Evolutionary conservation across 1,139 yeast species (phyloP).

Genomic region (Geotrichum fermentans): DNA sequence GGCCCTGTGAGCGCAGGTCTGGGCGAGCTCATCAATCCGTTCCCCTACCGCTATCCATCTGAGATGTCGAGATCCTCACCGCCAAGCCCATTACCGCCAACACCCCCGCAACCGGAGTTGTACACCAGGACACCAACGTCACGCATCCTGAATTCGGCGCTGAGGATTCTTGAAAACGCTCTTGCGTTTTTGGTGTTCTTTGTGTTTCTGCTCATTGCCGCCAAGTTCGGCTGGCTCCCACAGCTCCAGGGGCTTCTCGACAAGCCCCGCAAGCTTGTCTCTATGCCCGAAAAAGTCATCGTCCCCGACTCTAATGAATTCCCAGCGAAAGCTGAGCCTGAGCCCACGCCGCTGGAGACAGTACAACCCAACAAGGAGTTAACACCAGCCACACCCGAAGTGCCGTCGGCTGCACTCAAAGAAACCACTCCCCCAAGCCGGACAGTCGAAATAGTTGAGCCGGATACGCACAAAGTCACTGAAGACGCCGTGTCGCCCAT

Average conservation of each 20-base stretch:
- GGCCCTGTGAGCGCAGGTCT: slow-evolving; percentile 13
- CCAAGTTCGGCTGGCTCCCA: slow-evolving; percentile 42
- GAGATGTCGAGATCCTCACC: slow-evolving; percentile 20
- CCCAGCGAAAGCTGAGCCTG: not conserved
- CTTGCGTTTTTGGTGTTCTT: slow-evolving; percentile 42
- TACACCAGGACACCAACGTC: slow-evolving; percentile 23
- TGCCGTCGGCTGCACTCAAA: not conserved
- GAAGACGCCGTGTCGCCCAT: slow-evolving; percentile 16
- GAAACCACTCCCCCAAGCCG: not conserved
- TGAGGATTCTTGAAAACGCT: slow-evolving; percentile 47
- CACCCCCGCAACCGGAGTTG: slow-evolving; percentile 20
- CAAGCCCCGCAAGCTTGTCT: not conserved
- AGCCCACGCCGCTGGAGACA: not conserved
- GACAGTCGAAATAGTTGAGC: slow-evolving; percentile 26
- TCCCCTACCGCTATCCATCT: slow-evolving; percentile 13
- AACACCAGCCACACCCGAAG: not conserved
- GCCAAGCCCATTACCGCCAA: slow-evolving; percentile 22
- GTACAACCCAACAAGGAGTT: not conserved
- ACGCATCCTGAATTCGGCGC: slow-evolving; percentile 26
- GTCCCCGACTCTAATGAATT: not conserved
- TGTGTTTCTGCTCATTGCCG: slow-evolving; percentile 36
- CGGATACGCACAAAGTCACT: slow-evolving; percentile 13
- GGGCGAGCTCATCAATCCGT: slow-evolving; percentile 9
- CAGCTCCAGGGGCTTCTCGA: slow-evolving; percentile 29
- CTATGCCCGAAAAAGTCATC: not conserved